A percentile compares a stretch with the other conserved stretches of the same genome.
These are phyloP conservation scores for Fusarium floridanum DNA, from an alignment of 2,329 filamentous ascomycete species.

Conservation along the genomic window DNA sequence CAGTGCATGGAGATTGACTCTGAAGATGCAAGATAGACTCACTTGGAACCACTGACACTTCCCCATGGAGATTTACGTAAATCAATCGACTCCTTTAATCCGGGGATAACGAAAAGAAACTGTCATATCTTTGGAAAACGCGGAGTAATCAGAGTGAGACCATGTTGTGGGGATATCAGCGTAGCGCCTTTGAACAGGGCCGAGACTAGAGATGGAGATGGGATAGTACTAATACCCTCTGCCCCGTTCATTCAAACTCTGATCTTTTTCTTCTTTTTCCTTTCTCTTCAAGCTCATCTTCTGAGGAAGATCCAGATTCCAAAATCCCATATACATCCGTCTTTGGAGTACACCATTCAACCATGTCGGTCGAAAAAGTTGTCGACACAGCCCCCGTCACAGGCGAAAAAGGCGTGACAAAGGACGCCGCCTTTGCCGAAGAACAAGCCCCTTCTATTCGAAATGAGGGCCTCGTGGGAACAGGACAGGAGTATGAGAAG, in stretches of 20 bases:
- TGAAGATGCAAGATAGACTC: background rate
- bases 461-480: constrained; percentile 21
- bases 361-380: constrained; percentile 29
- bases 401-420: constrained; percentile 21
- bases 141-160: constrained; percentile 4
- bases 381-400: constrained; percentile 9
- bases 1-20: background rate
- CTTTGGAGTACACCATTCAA: background rate
- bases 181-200: constrained; percentile 32
- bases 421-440: constrained; percentile 7
- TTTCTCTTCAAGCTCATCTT: background rate
- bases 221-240: constrained; percentile 29
- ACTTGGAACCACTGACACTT: constrained; percentile 1
- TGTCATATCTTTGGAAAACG: constrained; percentile 14
- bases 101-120: constrained; percentile 2
- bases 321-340: background rate
- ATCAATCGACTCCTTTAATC: constrained; percentile 4
- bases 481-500: constrained; percentile 34
- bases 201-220: constrained; percentile 2
- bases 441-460: constrained; percentile 2
- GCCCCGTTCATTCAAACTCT: constrained; percentile 18
- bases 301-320: background rate
- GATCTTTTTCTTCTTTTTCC: constrained; percentile 8
- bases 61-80: constrained; percentile 41
- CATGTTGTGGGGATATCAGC: constrained; percentile 22